Percentiles rank a stretch among this genome's conserved stretches.
phyloP scores from a whole-genome alignment of 345 rosid genomes.

The Gossypium thurberi region DNA sequence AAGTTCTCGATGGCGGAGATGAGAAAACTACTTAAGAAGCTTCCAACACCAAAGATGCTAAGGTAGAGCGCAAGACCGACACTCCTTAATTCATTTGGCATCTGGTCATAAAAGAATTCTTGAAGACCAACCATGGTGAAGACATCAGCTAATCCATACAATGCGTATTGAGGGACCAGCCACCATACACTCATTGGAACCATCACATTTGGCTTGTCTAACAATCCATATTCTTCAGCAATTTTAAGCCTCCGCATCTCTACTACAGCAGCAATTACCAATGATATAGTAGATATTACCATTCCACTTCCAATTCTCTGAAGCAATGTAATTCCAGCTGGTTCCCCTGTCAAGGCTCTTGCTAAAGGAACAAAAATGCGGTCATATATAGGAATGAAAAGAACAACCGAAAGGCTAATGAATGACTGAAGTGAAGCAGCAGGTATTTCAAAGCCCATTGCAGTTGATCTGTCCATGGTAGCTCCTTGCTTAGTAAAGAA shows the following conservation, averaged over 20 bases:
- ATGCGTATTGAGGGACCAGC: not conserved
- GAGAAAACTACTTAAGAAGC: constrained; percentile 30
- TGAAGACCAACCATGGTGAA: constrained; percentile 30
- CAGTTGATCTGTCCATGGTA: not conserved
- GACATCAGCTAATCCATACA: not conserved
- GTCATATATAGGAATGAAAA: constrained; percentile 30
- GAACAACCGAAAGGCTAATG: not conserved
- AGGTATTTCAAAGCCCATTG: not conserved
- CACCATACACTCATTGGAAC: constrained; percentile 27
- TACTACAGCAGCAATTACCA: not conserved
- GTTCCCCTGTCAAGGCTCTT: not conserved
- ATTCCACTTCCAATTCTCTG: constrained; percentile 23
- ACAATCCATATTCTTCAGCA: not conserved
- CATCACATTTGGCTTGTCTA: not conserved
- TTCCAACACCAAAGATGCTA: not conserved
- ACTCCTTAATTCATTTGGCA: not conserved
- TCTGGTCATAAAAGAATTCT: constrained; percentile 32
- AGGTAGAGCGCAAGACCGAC: not conserved
- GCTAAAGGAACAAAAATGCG: constrained; percentile 15
- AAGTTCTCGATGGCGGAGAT: not conserved
- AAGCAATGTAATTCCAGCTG: constrained; percentile 11
- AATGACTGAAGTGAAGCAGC: constrained; percentile 3
- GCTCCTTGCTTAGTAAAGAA: constrained; percentile 1
- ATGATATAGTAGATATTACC: not conserved
- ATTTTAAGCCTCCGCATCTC: not conserved